Evolutionary conservation across 495 filamentous ascomycete species (phyloP).

Genomic region (Daldinia caldariorum): DNA sequence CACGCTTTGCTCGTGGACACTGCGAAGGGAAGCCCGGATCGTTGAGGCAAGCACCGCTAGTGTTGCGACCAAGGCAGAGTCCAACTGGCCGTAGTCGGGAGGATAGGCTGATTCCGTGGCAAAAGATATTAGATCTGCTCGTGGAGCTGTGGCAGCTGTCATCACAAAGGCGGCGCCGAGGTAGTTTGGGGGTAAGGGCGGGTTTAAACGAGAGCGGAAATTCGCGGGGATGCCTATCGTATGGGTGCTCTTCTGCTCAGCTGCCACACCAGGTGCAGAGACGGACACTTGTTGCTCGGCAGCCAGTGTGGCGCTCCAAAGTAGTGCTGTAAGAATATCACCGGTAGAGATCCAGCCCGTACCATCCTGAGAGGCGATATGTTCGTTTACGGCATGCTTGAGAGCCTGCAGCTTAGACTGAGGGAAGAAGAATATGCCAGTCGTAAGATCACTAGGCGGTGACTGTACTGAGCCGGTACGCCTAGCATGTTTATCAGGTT

Average conservation of each 20-base stretch:
- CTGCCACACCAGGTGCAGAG: neutral
- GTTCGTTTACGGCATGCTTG: constrained; percentile 32
- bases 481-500: constrained; percentile 19
- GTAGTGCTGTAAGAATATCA: constrained; percentile 42
- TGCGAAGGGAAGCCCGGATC: constrained; percentile 30
- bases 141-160: constrained; percentile 30
- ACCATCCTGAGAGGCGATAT: constrained; percentile 21
- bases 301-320: constrained; percentile 40
- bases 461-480: neutral
- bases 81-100: neutral
- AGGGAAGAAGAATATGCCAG: constrained; percentile 40
- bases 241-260: neutral
- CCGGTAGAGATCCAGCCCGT: constrained; percentile 43
- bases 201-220: constrained; percentile 33
- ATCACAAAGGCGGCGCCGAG: constrained; percentile 47
- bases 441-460: constrained; percentile 10
- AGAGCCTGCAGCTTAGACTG: constrained; percentile 28
- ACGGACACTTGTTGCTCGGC: constrained; percentile 19
- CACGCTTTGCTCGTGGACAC: constrained; percentile 33
- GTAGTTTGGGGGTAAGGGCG: constrained; percentile 38
- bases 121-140: constrained; percentile 29
- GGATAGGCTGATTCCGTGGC: neutral
- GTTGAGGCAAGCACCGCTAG: constrained; percentile 27
- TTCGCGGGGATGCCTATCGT: constrained; percentile 47
- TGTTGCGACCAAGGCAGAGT: constrained; percentile 13